phyloP scores from a whole-genome alignment of 2,329 filamentous ascomycete genomes.

The Aschersonia sp. region DNA sequence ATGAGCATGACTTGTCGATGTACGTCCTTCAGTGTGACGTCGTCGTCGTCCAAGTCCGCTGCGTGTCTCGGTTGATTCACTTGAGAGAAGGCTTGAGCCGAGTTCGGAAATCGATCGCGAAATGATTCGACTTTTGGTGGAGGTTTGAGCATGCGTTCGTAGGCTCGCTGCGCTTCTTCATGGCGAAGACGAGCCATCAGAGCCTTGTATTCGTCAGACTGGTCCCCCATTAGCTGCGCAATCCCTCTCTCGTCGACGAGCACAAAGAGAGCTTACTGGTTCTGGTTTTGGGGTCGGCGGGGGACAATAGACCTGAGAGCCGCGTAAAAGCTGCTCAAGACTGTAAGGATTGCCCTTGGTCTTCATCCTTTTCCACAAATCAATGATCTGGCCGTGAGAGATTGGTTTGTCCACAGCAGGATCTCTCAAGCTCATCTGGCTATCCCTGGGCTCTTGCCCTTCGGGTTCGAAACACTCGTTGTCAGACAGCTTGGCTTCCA shows the following conservation, averaged over 20 bases:
- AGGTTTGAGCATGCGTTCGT: slow-evolving; percentile 66
- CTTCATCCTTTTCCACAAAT: slow-evolving; percentile 39
- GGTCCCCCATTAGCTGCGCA: background rate
- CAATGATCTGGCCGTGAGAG: slow-evolving; percentile 54
- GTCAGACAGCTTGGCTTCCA: background rate
- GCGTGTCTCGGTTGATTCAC: slow-evolving; percentile 31
- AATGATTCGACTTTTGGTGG: slow-evolving; percentile 41
- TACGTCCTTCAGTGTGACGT: slow-evolving; percentile 56
- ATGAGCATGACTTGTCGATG: slow-evolving; percentile 75
- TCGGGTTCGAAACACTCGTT: slow-evolving; percentile 1
- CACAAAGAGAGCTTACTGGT: slow-evolving; percentile 38
- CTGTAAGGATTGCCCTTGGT: slow-evolving; percentile 20
- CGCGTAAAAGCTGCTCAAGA: slow-evolving; percentile 58
- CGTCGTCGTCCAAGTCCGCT: slow-evolving; percentile 41
- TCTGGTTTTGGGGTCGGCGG: slow-evolving; percentile 69
- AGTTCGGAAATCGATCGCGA: slow-evolving; percentile 39
- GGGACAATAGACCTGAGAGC: slow-evolving; percentile 59
- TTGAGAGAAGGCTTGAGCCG: slow-evolving; percentile 41
- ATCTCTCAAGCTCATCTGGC: slow-evolving; percentile 34
- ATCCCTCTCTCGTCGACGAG: background rate
- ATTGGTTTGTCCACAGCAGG: slow-evolving; percentile 51
- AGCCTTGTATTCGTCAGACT: slow-evolving; percentile 73
- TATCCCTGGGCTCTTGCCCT: slow-evolving; percentile 2
- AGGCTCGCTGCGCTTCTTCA: slow-evolving; percentile 69
- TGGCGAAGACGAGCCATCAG: slow-evolving; percentile 75